Conservation (phyloP, 805 yeast genomes). For the Sugiyamaella smithiae region DNA sequence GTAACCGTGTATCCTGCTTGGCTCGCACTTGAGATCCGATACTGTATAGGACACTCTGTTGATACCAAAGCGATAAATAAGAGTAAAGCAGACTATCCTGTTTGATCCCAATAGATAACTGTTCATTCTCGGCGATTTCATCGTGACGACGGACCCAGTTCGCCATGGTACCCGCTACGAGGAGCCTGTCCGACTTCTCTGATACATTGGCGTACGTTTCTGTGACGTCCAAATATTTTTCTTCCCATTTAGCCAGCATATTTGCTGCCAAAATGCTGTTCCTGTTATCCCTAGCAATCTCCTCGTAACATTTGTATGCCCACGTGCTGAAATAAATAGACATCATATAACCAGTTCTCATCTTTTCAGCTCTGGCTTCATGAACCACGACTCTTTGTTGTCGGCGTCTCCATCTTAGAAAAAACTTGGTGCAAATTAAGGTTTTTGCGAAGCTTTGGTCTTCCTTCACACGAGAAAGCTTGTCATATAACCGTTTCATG, state of each 20-base stretch:
- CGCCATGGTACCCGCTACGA: background rate
- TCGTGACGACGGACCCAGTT: background rate
- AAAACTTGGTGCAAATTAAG: constrained; percentile 6
- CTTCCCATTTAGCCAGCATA: constrained; percentile 3
- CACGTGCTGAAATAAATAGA: background rate
- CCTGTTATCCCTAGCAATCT: background rate
- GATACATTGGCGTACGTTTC: background rate
- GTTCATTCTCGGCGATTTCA: background rate
- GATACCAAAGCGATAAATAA: background rate
- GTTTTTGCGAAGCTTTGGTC: background rate
- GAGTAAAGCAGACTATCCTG: background rate
- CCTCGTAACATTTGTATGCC: background rate
- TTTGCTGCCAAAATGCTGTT: background rate
- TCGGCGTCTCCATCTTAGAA: background rate
- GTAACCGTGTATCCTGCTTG: too few relatives aligned
- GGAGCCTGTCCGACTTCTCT: background rate
- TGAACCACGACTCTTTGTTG: background rate
- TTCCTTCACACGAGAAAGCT: background rate
- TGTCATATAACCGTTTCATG: background rate
- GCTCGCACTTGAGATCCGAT: background rate
- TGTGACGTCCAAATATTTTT: background rate
- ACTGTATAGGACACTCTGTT: background rate
- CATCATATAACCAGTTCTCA: background rate
- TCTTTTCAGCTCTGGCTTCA: background rate
- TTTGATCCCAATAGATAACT: background rate